A percentile compares a stretch with the other conserved stretches of the same genome.
These are phyloP conservation scores for Sedum album DNA, from an alignment of 164 flowering plant genomes.

Conservation along the genomic window DNA sequence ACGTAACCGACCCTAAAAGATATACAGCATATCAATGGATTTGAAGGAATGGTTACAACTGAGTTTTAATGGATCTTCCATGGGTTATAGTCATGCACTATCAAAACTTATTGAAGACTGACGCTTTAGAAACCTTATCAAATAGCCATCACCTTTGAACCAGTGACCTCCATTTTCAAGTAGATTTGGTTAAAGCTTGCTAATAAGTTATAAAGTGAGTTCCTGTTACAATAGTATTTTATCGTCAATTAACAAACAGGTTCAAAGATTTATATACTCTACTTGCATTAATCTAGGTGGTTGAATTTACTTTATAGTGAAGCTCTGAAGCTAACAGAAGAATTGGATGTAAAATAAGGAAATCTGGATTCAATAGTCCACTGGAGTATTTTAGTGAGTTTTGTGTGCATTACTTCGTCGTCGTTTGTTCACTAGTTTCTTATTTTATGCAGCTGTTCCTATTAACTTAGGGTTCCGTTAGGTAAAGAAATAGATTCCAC, in stretches of 20 bases:
- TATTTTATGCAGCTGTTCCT: not conserved
- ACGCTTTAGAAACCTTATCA: not conserved
- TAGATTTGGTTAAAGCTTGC: no score
- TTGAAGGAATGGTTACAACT: not conserved
- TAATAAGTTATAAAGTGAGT: not conserved
- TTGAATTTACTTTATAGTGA: no score
- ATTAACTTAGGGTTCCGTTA: not conserved
- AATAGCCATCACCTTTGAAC: not conserved
- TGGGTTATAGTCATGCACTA: not conserved
- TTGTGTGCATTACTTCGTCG: not conserved
- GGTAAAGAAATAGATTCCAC: not conserved
- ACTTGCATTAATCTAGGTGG: not conserved
- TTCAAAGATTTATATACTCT: no score
- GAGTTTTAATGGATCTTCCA: not conserved
- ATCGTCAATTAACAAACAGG: not conserved
- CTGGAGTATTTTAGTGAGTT: not conserved
- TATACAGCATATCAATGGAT: no score
- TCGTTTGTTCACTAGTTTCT: not conserved
- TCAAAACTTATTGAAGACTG: not conserved
- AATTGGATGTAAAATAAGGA: no score
- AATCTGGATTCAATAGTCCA: not conserved
- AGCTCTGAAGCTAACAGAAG: no score
- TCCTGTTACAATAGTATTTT: not conserved
- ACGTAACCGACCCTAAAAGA: no score
- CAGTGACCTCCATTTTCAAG: not conserved